Percentiles rank a stretch among this genome's conserved stretches.
These are phyloP conservation scores for Bondarzewia mesenterica DNA, from an alignment of 1,284 basidiomycete genomes.

Conservation along the genomic window DNA sequence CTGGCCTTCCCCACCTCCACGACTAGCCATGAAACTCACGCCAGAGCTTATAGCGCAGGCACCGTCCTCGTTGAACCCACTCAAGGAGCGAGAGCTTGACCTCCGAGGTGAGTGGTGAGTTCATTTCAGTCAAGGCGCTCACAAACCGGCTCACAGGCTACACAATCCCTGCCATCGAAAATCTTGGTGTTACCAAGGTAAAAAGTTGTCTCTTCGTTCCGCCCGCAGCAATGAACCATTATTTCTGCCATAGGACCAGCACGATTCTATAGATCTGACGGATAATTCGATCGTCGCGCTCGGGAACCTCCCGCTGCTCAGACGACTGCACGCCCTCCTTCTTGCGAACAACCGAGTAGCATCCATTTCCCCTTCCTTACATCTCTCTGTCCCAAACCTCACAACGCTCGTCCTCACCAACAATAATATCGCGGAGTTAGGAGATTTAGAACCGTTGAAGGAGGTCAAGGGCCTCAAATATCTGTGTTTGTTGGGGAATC, in stretches of 20 bases:
- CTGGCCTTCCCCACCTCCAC: conserved; percentile 10
- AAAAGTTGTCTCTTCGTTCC: conserved; percentile 18
- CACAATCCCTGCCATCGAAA: conserved; percentile 98
- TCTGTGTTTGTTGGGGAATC: conserved; percentile 84
- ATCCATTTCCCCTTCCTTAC: conserved; percentile 72
- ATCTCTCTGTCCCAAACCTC: conserved; percentile 80
- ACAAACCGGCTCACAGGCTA: conserved; percentile 55
- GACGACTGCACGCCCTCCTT: conserved; percentile 72
- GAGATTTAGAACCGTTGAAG: conserved; percentile 81
- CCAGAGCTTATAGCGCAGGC: conserved; percentile 82
- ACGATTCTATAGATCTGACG: conserved; percentile 92
- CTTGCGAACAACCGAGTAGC: conserved; percentile 87
- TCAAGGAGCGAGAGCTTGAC: conserved; percentile 94
- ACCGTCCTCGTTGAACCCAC: conserved; percentile 75
- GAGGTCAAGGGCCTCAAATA: conserved; percentile 76
- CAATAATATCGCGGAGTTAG: conserved; percentile 68
- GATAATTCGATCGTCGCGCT: conserved; percentile 91
- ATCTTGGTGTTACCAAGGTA: conserved; percentile 94
- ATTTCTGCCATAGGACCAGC: conserved; percentile 59
- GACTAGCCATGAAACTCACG: conserved; percentile 75
- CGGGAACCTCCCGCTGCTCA: conserved; percentile 79
- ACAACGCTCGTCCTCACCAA: conserved; percentile 75
- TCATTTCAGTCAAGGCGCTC: conserved; percentile 16
- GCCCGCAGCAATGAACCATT: not conserved
- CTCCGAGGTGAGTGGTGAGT: conserved; percentile 65